Evolutionary conservation across 805 yeast genomes (phyloP).

Genomic region (Myxozyma vanderwaltii): DNA sequence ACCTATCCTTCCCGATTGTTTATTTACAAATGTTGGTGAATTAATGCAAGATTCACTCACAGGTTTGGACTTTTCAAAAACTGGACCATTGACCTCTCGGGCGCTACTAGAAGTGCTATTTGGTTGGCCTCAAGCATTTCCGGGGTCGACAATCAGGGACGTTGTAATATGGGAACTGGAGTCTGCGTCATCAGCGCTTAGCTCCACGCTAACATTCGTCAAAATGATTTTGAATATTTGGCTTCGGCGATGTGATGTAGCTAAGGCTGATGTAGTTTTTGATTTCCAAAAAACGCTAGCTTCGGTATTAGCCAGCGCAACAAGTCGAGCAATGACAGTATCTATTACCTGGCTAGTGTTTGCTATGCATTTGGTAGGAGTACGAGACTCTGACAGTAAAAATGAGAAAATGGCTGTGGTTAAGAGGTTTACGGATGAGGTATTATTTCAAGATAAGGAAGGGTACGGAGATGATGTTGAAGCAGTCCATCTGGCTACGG

Average conservation of each 20-base stretch:
- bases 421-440: conserved; percentile 20
- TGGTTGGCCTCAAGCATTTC: conserved; percentile 12
- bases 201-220: conserved; percentile 3
- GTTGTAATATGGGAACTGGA: conserved; percentile 17
- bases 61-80: conserved; percentile 4
- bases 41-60: conserved; percentile 25
- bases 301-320: conserved; percentile 4
- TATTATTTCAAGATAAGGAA: conserved; percentile 22
- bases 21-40: conserved; percentile 26
- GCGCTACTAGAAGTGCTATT: conserved; percentile 15
- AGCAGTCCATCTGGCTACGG: conserved; percentile 31
- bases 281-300: conserved; percentile 7
- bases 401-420: conserved; percentile 12
- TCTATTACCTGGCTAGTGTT: conserved; percentile 30
- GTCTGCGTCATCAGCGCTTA: background rate
- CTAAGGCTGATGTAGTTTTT: background rate
- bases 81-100: conserved; percentile 1
- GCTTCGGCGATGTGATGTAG: conserved; percentile 14
- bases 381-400: background rate
- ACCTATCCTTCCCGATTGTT: conserved; percentile 31
- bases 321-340: conserved; percentile 28
- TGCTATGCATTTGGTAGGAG: conserved; percentile 24
- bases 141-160: conserved; percentile 3
- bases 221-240: conserved; percentile 20
- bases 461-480: conserved; percentile 33